Conservation (phyloP, 2,329 filamentous ascomycete species). For the Aureobasidium mangrovei region DNA sequence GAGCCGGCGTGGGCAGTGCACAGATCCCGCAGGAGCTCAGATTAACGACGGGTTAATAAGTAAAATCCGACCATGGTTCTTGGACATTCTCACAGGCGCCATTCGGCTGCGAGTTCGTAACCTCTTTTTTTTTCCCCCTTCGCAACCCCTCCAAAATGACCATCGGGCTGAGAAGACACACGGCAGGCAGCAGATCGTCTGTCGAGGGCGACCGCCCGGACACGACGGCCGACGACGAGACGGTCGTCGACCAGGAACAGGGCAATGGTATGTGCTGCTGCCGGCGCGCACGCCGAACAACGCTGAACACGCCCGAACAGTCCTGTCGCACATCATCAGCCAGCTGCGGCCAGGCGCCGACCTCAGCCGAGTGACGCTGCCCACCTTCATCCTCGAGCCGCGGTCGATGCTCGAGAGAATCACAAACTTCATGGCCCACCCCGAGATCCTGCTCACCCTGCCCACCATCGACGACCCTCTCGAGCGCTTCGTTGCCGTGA, state of each 20-base stretch:
- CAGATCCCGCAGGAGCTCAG: background rate
- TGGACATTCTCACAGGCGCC: constrained; percentile 39
- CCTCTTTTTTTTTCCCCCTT: background rate
- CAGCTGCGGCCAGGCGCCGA: constrained; percentile 93
- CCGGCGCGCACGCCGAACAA: background rate
- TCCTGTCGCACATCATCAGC: constrained; percentile 93
- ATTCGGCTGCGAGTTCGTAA: constrained; percentile 36
- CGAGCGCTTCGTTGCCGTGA: constrained; percentile 83
- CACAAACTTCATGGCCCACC: constrained; percentile 99
- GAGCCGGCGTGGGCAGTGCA: constrained; percentile 1
- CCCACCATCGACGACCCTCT: constrained; percentile 80
- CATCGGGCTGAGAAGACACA: constrained; percentile 3
- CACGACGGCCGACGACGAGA: constrained; percentile 47
- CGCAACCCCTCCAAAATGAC: background rate
- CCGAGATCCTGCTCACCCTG: constrained; percentile 86
- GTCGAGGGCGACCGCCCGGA: constrained; percentile 33
- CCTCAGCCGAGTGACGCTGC: constrained; percentile 84
- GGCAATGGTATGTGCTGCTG: constrained; percentile 64
- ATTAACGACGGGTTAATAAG: background rate
- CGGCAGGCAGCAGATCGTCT: constrained; percentile 34
- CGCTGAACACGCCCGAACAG: constrained; percentile 37
- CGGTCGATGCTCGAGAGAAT: constrained; percentile 97
- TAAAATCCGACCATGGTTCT: constrained; percentile 34
- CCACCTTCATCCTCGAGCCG: constrained; percentile 96
- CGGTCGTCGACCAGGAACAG: constrained; percentile 81